Evolutionary conservation across 352 stramenopile genomes (phyloP).

Genomic region (Pythium phragmitis): DNA sequence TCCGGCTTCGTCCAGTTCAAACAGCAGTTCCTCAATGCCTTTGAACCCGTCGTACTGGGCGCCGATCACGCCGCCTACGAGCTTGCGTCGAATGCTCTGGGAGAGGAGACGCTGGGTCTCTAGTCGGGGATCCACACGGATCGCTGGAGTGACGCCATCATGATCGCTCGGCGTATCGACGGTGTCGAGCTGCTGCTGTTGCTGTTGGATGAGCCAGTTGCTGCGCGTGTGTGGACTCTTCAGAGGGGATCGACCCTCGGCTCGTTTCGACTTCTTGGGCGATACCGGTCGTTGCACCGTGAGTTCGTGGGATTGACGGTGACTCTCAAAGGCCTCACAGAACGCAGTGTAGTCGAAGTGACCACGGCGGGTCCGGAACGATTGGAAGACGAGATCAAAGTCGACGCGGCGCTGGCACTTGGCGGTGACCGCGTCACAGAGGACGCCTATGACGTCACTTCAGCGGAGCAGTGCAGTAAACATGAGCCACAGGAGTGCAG

Average conservation of each 20-base stretch:
- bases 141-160: slow-evolving; percentile 6
- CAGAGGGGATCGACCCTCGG: slow-evolving; percentile 3
- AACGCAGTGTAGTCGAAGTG: slow-evolving; percentile 23
- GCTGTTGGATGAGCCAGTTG: slow-evolving; percentile 18
- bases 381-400: slow-evolving; percentile 18
- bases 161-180: neutral
- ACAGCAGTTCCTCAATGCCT: slow-evolving; percentile 42
- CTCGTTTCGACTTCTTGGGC: neutral
- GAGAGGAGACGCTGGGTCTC: slow-evolving; percentile 48
- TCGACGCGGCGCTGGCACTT: slow-evolving; percentile 24
- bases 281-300: neutral
- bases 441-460: slow-evolving; percentile 17
- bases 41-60: slow-evolving; percentile 36
- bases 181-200: neutral
- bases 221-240: slow-evolving; percentile 15
- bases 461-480: neutral
- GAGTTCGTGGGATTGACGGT: neutral
- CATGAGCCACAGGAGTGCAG: too few relatives aligned
- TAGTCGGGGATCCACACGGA: slow-evolving; percentile 49
- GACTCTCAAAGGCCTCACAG: slow-evolving; percentile 18
- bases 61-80: slow-evolving; percentile 43
- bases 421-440: slow-evolving; percentile 12
- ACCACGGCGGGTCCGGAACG: slow-evolving; percentile 9
- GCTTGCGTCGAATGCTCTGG: slow-evolving; percentile 52
- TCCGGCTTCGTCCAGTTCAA: slow-evolving; percentile 34